Conservation (phyloP, 805 yeast genomes). For the Vanderwaltozyma yarrowii region DNA sequence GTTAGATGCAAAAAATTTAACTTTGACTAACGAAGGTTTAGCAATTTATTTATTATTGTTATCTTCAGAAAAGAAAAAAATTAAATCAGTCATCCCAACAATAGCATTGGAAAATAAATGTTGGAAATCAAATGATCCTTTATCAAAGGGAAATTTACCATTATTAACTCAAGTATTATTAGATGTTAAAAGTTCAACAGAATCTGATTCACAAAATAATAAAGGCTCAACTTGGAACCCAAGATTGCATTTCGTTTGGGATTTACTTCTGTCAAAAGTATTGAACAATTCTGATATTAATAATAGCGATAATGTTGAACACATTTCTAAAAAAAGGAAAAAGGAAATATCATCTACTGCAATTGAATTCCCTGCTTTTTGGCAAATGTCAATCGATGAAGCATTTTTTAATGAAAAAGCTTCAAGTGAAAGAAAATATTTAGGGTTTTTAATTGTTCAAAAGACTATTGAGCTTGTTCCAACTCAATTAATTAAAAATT, state of each 20-base stretch:
- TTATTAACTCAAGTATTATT: conserved; percentile 52
- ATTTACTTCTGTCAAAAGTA: conserved; percentile 40
- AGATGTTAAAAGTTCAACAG: conserved; percentile 35
- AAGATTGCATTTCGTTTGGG: conserved; percentile 70
- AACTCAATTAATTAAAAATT: conserved; percentile 9
- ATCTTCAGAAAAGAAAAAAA: conserved; percentile 6
- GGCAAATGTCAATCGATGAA: conserved; percentile 74
- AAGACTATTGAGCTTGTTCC: conserved; percentile 32
- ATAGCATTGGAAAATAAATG: conserved; percentile 15
- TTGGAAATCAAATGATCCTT: conserved; percentile 71
- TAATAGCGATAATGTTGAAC: conserved; percentile 6
- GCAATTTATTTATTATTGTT: conserved; percentile 45
- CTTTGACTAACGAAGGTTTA: conserved; percentile 68
- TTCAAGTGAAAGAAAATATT: conserved; percentile 75
- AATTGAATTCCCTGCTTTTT: conserved; percentile 51
- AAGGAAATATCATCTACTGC: conserved; percentile 17
- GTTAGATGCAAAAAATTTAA: conserved; percentile 44
- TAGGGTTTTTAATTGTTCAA: conserved; percentile 71
- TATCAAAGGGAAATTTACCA: conserved; percentile 58
- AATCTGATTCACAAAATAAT: conserved; percentile 10
- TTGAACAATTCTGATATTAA: conserved; percentile 10
- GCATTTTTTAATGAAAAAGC: conserved; percentile 65
- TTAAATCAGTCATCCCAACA: conserved; percentile 1
- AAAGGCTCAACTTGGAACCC: conserved; percentile 66
- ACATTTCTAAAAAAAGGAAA: conserved; percentile 33